These are phyloP conservation scores for Penicillium rolfsii DNA, from an alignment of 2,329 filamentous ascomycete genomes.

Conservation along the genomic window DNA sequence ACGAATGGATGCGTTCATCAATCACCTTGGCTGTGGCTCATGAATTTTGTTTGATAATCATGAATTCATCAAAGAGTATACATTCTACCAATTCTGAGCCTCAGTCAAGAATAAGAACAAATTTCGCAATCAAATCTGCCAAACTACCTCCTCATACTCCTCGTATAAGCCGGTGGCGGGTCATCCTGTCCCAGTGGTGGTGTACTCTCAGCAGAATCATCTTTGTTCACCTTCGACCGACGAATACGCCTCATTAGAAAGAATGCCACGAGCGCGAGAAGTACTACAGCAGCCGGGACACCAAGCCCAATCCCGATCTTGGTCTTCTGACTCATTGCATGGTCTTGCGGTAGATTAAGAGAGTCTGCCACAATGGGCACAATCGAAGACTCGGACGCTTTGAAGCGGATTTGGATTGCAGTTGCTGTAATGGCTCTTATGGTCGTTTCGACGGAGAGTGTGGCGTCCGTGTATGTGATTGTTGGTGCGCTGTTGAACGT, in stretches of 20 bases:
- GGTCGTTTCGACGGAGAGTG: constrained; percentile 6
- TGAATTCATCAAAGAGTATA: no score
- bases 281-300: neutral
- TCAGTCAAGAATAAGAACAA: no score
- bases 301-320: constrained; percentile 4
- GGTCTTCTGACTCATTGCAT: neutral
- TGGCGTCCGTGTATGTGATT: constrained; percentile 14
- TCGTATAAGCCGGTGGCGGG: constrained; percentile 4
- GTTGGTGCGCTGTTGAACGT: constrained; percentile 10
- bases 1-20: no score
- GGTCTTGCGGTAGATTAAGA: neutral
- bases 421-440: constrained; percentile 16
- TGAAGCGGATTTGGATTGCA: constrained; percentile 23
- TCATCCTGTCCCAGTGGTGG: neutral
- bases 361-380: constrained; percentile 13
- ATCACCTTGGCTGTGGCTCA: no score
- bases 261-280: neutral
- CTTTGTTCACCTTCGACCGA: neutral
- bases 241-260: neutral
- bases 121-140: neutral
- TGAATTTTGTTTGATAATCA: no score
- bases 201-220: neutral
- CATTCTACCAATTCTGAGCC: no score
- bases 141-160: neutral
- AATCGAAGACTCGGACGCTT: constrained; percentile 15